A percentile compares a stretch with the other conserved stretches of the same genome.
Conservation (phyloP, 805 yeast genomes). For the Trichomonascus vanleenenianus region DNA sequence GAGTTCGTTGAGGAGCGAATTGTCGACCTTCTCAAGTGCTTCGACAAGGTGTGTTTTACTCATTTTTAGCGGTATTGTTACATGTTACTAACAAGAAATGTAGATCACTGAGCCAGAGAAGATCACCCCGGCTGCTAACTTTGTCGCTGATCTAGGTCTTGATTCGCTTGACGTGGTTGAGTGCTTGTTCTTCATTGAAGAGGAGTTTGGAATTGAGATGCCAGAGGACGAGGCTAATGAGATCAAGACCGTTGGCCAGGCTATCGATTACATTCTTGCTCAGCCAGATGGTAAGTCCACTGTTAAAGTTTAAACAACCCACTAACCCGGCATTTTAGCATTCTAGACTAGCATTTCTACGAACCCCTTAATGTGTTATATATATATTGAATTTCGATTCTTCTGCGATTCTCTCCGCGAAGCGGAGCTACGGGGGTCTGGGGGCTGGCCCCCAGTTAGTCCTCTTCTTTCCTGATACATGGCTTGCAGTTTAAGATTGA, state of each 20-base stretch:
- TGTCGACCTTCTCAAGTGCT: constrained; percentile 61
- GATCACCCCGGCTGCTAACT: constrained; percentile 25
- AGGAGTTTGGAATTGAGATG: constrained; percentile 53
- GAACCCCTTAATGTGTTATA: not conserved
- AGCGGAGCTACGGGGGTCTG: too few species aligned
- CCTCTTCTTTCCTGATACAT: too few species aligned
- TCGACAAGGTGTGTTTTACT: constrained; percentile 37
- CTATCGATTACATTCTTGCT: constrained; percentile 74
- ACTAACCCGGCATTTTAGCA: not conserved
- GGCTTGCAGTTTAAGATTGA: too few species aligned
- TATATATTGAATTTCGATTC: too few species aligned
- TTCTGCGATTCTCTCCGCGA: too few species aligned
- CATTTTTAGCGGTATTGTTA: constrained; percentile 16
- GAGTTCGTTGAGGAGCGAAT: constrained; percentile 80
- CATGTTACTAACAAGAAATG: too few species aligned
- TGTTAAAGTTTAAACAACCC: not conserved
- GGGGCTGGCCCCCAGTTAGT: too few species aligned
- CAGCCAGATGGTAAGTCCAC: constrained; percentile 36
- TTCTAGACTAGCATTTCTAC: not conserved
- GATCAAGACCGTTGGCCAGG: constrained; percentile 88
- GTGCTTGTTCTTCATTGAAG: constrained; percentile 93
- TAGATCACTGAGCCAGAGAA: constrained; percentile 12
- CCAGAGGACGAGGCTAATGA: constrained; percentile 88
- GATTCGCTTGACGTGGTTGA: constrained; percentile 95
- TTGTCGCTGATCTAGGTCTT: constrained; percentile 61